Evolutionary conservation across 2,329 filamentous ascomycete genomes (phyloP), one percentile per base, ranked within the genome.

Genomic region (Pseudophaeomoniella oleicola): DNA sequence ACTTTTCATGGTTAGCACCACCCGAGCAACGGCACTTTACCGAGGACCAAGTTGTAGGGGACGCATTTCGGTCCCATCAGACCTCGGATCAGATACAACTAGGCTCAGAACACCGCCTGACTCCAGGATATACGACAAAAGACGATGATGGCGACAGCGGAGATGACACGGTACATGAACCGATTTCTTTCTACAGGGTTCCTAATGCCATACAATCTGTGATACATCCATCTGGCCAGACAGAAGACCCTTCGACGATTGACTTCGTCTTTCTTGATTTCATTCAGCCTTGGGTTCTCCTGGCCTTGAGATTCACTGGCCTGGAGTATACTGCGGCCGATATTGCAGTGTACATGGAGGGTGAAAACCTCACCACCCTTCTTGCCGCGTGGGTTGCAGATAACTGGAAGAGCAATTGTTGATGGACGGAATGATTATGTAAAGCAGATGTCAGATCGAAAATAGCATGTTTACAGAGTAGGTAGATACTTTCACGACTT

Each of bases 231-330:
- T 19, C 36, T 10, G 12, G 10, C 15, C 14, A 13, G 5, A 11
- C 13, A 9, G 12, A 5, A 12, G 63, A 72, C 12, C 82, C 84
- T 0, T 72, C 81, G 36, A 78, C 59, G 1, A 85, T 98, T 1
- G 88, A 96, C 54, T 55, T 98, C 5, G 76, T 94, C 11, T 98
- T 92, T 52, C 73, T 93, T 39, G 86, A 93, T 53, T 98, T 94
- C 55, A 77, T 96, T 22, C 72, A 90, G 57, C 77, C 77, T 6
- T 92, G 81, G 71, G 63, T 96, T 29, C 57, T 93, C 13, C 60
- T 80, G 9, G 86, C 85, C 2, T 62, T 94, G 42, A 75, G 77
- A 41, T 75, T 69, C 45, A 53, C 71, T 6, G 69, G 69, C 2
- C 55, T 69, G 35, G 63, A 63, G 40, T 62, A 68, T 45, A 57